Base-by-base conservation (phyloP, 345 rosid genomes). In the Populus simonii region DNA sequence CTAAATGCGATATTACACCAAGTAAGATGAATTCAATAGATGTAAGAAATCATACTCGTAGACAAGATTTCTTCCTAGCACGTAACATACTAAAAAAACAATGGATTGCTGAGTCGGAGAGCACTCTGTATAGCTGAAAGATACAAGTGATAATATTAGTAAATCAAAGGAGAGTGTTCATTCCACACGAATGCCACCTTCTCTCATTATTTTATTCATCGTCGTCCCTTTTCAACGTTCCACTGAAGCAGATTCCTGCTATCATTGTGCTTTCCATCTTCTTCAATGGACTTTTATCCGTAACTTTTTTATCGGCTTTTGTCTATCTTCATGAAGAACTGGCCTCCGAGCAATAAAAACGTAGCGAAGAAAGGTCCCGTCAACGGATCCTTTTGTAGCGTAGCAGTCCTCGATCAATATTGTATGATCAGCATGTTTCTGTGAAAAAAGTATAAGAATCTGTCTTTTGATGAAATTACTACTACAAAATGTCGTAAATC, bases 141-240 rank as follows among this genome's bases (percentile, higher is more conserved):
- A 45, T 39, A 38, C 51, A 38, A 7, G 31, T 16, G 61, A 79
- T 73, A 73, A 73, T 29, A 39, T 67, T 41, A 73, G n/a, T 5
- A 13, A 39, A 68, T 41, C 25, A 68, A 31, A n/a, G 81, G 73
- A 79, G 81, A 79, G 81, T 73, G 77, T 73, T 77, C 35, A 67
- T 73, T 79, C 76, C 81, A 79, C 81, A 79, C 73, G 77, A 73
- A 73, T 55, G 73, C 81, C 77, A 79, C 81, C 77, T 79, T 79
- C 73, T 39, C 13, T 68, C 59, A 22, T 73, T 68, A 38, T 65
- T 73, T 68, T 18, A 71, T 63, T n/a, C n/a, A n/a, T n/a, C n/a
- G n/a, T n/a, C n/a, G n/a, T n/a, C 74, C 5, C 31, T 39, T 69
- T 9, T 59, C 62, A 71, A 39, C 25, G 13, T 71, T 38, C 80